Conservation (phyloP, 2,329 filamentous ascomycete species). For the Huntiella decipiens region DNA sequence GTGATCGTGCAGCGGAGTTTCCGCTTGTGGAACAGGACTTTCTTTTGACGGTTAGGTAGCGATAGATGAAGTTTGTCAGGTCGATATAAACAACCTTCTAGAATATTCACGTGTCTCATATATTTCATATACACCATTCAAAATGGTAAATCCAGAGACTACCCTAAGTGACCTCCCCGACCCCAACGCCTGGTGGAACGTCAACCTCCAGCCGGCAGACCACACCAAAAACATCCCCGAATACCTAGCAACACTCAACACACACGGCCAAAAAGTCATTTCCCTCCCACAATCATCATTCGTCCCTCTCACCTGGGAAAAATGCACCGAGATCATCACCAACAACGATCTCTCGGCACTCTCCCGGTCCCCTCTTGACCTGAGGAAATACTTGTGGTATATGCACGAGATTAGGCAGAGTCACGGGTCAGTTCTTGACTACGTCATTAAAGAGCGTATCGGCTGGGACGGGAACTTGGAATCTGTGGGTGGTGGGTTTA, state of each 20-base stretch:
- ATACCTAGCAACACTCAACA: conserved; percentile 42
- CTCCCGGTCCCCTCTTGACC: conserved; percentile 54
- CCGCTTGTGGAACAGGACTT: too few relatives aligned
- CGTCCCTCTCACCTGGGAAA: conserved; percentile 44
- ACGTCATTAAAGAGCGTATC: conserved; percentile 52
- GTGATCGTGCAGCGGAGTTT: too few relatives aligned
- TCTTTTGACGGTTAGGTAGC: too few relatives aligned
- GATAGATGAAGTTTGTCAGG: too few relatives aligned
- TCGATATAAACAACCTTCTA: too few relatives aligned
- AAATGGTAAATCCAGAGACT: neutral
- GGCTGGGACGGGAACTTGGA: conserved; percentile 32
- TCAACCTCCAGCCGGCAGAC: conserved; percentile 49
- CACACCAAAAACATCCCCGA: conserved; percentile 50
- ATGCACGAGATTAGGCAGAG: conserved; percentile 41
- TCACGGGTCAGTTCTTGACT: conserved; percentile 62
- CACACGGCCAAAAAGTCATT: conserved; percentile 54
- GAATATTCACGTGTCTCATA: neutral
- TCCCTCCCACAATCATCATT: conserved; percentile 51
- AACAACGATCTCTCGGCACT: conserved; percentile 57
- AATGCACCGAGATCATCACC: conserved; percentile 42
- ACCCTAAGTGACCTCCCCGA: neutral
- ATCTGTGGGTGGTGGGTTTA: neutral
- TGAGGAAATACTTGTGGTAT: conserved; percentile 61
- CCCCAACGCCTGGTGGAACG: conserved; percentile 53
- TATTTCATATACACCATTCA: too few relatives aligned